Percentiles rank a stretch among this genome's conserved stretches.
phyloP scores from a whole-genome alignment of 2,329 filamentous ascomycete species.

The Xylariaceae sp. region DNA sequence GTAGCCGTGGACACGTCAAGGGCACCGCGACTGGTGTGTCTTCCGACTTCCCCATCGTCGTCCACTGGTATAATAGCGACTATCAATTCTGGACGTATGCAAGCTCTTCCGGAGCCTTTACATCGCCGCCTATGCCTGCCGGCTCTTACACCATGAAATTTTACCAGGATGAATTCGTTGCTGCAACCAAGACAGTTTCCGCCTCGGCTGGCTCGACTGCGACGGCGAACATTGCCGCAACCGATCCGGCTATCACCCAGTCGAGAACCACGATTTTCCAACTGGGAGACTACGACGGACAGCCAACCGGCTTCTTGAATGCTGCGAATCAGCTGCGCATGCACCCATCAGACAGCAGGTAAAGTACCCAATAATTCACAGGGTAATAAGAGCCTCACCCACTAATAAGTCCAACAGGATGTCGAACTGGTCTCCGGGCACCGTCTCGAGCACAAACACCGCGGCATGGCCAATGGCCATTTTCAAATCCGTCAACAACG shows the following conservation, averaged over 20 bases:
- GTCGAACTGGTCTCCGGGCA: conserved; percentile 35
- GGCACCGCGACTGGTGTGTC: conserved; percentile 51
- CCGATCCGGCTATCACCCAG: conserved; percentile 34
- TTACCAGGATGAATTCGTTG: conserved; percentile 52
- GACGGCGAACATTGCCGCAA: conserved; percentile 44
- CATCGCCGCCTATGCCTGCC: conserved; percentile 55
- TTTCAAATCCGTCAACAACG: conserved; percentile 48
- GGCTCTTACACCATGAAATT: conserved; percentile 58
- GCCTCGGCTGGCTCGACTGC: conserved; percentile 46
- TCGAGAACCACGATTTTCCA: conserved; percentile 47
- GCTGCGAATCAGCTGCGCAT: conserved; percentile 55
- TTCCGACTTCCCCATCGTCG: conserved; percentile 45
- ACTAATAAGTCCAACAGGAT: conserved; percentile 40
- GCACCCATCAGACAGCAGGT: conserved; percentile 30
- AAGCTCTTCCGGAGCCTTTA: conserved; percentile 44
- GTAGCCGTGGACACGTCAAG: conserved; percentile 46
- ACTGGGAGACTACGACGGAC: conserved; percentile 56
- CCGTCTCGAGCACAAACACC: conserved; percentile 43
- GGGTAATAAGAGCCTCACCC: background rate
- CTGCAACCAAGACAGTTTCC: conserved; percentile 43
- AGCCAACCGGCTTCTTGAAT: conserved; percentile 53
- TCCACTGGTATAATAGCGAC: conserved; percentile 54
- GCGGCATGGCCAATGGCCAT: conserved; percentile 55
- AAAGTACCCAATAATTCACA: background rate
- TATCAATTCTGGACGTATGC: conserved; percentile 58